phyloP scores from a whole-genome alignment of 2,329 filamentous ascomycete genomes.

The Penicillium sp. region DNA sequence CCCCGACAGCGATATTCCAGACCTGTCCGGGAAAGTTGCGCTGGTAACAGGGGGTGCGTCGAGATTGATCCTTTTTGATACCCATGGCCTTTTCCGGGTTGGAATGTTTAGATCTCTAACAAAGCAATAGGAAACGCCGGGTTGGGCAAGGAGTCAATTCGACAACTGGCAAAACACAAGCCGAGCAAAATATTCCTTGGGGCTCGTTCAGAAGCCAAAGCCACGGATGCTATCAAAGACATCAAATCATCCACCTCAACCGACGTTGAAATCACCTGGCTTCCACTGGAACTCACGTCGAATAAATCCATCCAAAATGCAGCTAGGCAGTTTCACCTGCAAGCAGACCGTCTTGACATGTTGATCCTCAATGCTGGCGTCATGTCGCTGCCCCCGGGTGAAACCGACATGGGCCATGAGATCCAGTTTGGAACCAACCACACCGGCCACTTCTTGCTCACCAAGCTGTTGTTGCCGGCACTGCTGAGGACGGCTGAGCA shows the following conservation, averaged over 20 bases:
- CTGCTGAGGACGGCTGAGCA: slow-evolving; percentile 27
- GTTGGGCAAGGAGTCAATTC: slow-evolving; percentile 46
- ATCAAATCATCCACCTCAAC: slow-evolving; percentile 16
- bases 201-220: slow-evolving; percentile 31
- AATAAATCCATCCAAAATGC: slow-evolving; percentile 42
- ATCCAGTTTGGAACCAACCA: slow-evolving; percentile 43
- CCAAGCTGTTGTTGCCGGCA: slow-evolving; percentile 33
- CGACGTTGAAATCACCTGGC: slow-evolving; percentile 20
- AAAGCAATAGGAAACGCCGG: slow-evolving; percentile 43
- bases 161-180: slow-evolving; percentile 44
- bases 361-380: slow-evolving; percentile 45
- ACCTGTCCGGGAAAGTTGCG: slow-evolving; percentile 35
- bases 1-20: slow-evolving; percentile 34
- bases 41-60: slow-evolving; percentile 37
- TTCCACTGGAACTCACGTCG: slow-evolving; percentile 45
- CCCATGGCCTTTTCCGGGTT: slow-evolving; percentile 4
- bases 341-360: slow-evolving; percentile 31
- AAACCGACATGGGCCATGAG: slow-evolving; percentile 38
- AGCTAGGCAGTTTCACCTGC: slow-evolving; percentile 32
- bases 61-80: neutral
- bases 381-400: slow-evolving; percentile 38
- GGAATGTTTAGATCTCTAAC: slow-evolving; percentile 26
- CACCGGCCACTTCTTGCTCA: slow-evolving; percentile 40
- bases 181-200: slow-evolving; percentile 40
- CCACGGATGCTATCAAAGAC: slow-evolving; percentile 21